Percentiles rank a stretch among this genome's conserved stretches.
Conservation (phyloP, 805 yeast genomes). For the Starmerella powellii region DNA sequence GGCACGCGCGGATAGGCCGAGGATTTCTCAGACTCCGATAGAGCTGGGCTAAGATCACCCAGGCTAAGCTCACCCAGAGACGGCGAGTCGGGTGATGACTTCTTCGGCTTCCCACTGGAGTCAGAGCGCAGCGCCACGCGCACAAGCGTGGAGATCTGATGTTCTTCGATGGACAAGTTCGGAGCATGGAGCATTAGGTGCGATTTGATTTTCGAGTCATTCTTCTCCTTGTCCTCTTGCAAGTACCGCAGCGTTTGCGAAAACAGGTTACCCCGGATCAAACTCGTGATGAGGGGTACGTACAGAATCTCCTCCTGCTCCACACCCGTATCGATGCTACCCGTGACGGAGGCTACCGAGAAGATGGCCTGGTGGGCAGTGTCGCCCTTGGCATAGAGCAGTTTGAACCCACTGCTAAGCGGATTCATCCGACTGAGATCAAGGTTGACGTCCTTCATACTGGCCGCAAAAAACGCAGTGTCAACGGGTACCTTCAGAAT, state of each 20-base stretch:
- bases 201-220: conserved; percentile 24
- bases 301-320: conserved; percentile 31
- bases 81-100: not conserved
- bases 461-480: conserved; percentile 21
- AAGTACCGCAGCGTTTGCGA: conserved; percentile 29
- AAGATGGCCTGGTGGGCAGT: conserved; percentile 33
- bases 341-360: conserved; percentile 27
- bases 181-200: conserved; percentile 30
- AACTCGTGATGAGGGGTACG: conserved; percentile 30
- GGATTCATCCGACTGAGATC: conserved; percentile 33
- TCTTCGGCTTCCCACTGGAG: not conserved
- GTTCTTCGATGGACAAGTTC: conserved; percentile 30
- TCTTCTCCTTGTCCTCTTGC: conserved; percentile 20
- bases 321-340: conserved; percentile 27
- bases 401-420: conserved; percentile 31
- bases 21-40: not conserved
- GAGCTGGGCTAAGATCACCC: too few relatives aligned
- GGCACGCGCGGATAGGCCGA: conserved; percentile 3
- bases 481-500: conserved; percentile 26
- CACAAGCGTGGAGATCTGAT: conserved; percentile 28
- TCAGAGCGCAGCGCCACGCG: conserved; percentile 16
- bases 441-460: conserved; percentile 29
- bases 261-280: conserved; percentile 30
- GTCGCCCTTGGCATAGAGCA: conserved; percentile 28
- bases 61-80: not conserved